A percentile compares a stretch with the other conserved stretches of the same genome.
Conservation (phyloP, 768 basidiomycete species). For the Tephrocybe rancida region DNA sequence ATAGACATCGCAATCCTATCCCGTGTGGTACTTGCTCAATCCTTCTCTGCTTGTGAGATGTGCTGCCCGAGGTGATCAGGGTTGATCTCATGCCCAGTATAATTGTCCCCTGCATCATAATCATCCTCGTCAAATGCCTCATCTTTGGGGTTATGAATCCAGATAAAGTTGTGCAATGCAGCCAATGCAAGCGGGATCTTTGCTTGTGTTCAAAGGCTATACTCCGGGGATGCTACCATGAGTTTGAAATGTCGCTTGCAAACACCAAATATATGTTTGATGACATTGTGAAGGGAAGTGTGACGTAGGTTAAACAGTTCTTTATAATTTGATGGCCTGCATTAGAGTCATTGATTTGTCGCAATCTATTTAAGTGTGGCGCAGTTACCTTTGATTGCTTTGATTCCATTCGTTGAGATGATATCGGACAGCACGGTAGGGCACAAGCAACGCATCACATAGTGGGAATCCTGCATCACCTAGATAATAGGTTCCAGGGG, state of each 20-base stretch:
- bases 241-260: conserved; percentile 23
- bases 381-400: conserved; percentile 4
- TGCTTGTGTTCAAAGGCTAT: conserved; percentile 21
- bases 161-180: conserved; percentile 30
- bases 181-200: conserved; percentile 22
- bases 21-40: conserved; percentile 13
- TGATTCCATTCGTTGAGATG: conserved; percentile 25
- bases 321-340: conserved; percentile 35
- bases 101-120: background rate
- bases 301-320: conserved; percentile 46
- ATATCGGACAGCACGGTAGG: conserved; percentile 38
- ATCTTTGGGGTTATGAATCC: conserved; percentile 21
- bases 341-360: background rate
- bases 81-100: background rate
- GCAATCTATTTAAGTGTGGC: background rate
- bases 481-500: conserved; percentile 33
- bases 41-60: conserved; percentile 19
- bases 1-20: conserved; percentile 26
- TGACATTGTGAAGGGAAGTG: conserved; percentile 36
- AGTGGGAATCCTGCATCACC: conserved; percentile 38
- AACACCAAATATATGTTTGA: conserved; percentile 34
- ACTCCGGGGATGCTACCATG: conserved; percentile 15
- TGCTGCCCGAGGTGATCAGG: conserved; percentile 11
- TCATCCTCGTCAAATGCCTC: conserved; percentile 5
- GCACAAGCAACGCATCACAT: conserved; percentile 36